phyloP scores from a whole-genome alignment of 2,329 filamentous ascomycete genomes.

The Cladosporium sp. region DNA sequence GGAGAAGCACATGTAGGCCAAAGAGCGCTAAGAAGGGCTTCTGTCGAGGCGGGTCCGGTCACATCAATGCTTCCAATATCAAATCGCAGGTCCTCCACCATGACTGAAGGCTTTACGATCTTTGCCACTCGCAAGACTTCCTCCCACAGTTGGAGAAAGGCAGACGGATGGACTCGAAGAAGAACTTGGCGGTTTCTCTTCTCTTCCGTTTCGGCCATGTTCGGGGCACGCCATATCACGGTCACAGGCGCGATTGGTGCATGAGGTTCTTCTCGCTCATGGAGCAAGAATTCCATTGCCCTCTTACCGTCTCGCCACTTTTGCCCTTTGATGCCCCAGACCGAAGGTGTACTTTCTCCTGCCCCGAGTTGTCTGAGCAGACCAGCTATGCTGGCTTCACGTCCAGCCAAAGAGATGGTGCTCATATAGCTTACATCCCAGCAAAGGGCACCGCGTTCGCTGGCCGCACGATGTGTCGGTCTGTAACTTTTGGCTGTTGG shows the following conservation, averaged over 20 bases:
- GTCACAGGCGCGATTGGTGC: constrained; percentile 64
- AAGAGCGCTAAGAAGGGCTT: constrained; percentile 67
- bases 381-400: constrained; percentile 56
- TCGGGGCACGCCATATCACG: constrained; percentile 65
- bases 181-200: constrained; percentile 53
- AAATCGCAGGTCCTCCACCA: constrained; percentile 64
- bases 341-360: constrained; percentile 28
- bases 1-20: constrained; percentile 36
- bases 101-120: constrained; percentile 57
- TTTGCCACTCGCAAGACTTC: constrained; percentile 55
- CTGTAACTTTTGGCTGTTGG: constrained; percentile 88
- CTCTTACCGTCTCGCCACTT: constrained; percentile 67
- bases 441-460: constrained; percentile 69
- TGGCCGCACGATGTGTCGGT: constrained; percentile 74
- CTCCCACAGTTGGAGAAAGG: constrained; percentile 65
- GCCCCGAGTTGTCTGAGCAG: constrained; percentile 64
- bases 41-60: constrained; percentile 70
- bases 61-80: constrained; percentile 69
- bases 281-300: constrained; percentile 53
- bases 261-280: constrained; percentile 52
- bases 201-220: constrained; percentile 27
- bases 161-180: constrained; percentile 76
- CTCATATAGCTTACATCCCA: constrained; percentile 97
- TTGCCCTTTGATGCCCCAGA: constrained; percentile 59
- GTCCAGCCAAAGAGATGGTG: constrained; percentile 73